Base-by-base conservation (phyloP, 1,139 yeast genomes). In the Yamadazyma sp. region DNA sequence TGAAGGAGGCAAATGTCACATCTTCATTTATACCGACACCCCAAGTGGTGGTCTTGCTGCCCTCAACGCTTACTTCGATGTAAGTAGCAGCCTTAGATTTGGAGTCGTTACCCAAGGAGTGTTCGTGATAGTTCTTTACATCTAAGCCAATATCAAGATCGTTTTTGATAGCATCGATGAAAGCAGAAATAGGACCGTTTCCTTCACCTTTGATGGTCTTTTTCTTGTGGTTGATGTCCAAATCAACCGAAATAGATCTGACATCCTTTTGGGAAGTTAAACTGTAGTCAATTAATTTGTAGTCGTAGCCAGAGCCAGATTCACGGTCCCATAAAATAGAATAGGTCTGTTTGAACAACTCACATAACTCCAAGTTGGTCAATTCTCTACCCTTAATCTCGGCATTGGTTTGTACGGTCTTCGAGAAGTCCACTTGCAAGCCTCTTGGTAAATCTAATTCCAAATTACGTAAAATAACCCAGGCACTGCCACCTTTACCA, bases 1-100 rank as follows among this genome's bases (percentile, higher is more conserved):
- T 76, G 65, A 87, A 79, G 3, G 76, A 68, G n/a, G 77, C 73
- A 55, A 69, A 67, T 13, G 71, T 59, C 30, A 69, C 74, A 58
- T 71, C 77, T 31, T 67, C 59, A 49, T 70, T 61, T 34, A 71
- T 64, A 44, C 76, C 76, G 46, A 70, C 65, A 21, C 77, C 77
- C 77, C 77, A 71, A 42, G 52, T 56, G 39, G 53, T 54, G 29
- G 52, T 56, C 43, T 54, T 57, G 31, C 53, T 50, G 35, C 64
- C 63, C 9, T 25, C 34, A 4, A 53, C 44, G 20, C 56, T 55
- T 39, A 70, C 64, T 54, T 70, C 73, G 37, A 71, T 66, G 51
- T 67, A 71, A 11, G 76, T 67, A 22, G 75, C 77, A 35, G 76
- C 77, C 54, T 67, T 67, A 45, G 65, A 59, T 39, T 64, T 64